These are phyloP conservation scores for Penicillium corylophilum DNA, from an alignment of 2,329 filamentous ascomycete genomes.

Conservation along the genomic window DNA sequence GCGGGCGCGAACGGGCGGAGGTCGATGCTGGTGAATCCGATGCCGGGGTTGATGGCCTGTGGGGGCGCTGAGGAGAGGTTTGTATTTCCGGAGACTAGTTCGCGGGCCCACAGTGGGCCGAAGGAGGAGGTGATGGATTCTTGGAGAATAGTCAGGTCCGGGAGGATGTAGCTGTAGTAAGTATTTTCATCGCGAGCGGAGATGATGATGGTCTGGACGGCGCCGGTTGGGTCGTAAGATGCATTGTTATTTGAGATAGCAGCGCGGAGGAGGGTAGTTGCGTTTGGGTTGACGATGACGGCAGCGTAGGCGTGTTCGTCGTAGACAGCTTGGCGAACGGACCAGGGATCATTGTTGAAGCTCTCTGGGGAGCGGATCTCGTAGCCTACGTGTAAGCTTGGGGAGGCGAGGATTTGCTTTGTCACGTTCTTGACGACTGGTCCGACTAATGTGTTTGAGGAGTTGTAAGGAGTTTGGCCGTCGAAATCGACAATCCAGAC, in stretches of 20 bases:
- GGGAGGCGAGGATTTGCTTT: slow-evolving; percentile 43
- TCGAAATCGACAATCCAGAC: slow-evolving; percentile 66
- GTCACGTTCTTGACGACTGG: slow-evolving; percentile 52
- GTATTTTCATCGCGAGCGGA: slow-evolving; percentile 58
- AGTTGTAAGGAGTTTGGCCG: slow-evolving; percentile 53
- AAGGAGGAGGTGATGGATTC: slow-evolving; percentile 50
- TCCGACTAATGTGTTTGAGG: slow-evolving; percentile 55
- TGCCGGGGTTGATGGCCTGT: slow-evolving; percentile 56
- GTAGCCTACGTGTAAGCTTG: slow-evolving; percentile 51
- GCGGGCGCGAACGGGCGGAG: slow-evolving; percentile 60
- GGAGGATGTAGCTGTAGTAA: slow-evolving; percentile 54
- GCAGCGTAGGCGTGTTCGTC: slow-evolving; percentile 61
- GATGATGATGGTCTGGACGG: slow-evolving; percentile 57
- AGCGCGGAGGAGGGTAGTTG: slow-evolving; percentile 56
- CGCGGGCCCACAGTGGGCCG: slow-evolving; percentile 42
- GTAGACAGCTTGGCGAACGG: slow-evolving; percentile 60
- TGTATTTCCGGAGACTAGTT: slow-evolving; percentile 33
- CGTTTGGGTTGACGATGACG: slow-evolving; percentile 62
- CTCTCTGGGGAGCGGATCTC: slow-evolving; percentile 48
- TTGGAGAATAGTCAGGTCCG: slow-evolving; percentile 51
- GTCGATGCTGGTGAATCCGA: slow-evolving; percentile 58
- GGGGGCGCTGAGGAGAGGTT: slow-evolving; percentile 49
- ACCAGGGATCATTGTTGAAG: slow-evolving; percentile 57
- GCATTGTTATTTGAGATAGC: slow-evolving; percentile 57
- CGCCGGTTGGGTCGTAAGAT: slow-evolving; percentile 60